Base-by-base conservation (phyloP, 2,329 filamentous ascomycete species). In the Aspergillus sp. region DNA sequence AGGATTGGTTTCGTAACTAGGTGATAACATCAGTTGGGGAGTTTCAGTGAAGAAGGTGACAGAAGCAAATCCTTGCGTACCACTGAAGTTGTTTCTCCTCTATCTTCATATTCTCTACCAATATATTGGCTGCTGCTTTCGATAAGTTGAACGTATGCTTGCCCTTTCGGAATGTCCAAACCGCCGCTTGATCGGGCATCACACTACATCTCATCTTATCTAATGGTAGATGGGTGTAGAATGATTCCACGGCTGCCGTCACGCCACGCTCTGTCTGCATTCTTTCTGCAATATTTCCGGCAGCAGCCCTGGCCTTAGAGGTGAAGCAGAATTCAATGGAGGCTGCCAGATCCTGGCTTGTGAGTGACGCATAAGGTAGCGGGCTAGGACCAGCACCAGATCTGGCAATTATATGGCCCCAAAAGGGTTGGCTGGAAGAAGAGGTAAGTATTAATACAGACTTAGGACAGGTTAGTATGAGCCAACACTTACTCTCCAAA, bases 371-470 rank as follows among this genome's bases (percentile, higher is more conserved):
- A 60, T 79, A 73, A 0, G 79, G 77, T 13, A 83, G 77, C 0
- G 81, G 81, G 5, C 68, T 63, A 2, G 81, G 78, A 0, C 82
- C 82, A 24, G 81, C 81, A 4, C 79, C 79, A 2, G 80, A 76
- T 51, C 70, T 68, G 7, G 79, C 77, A 2, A 84, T 74, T 78
- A 83, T 82, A 15, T 76, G 66, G 7, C 80, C 82, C 82, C 82
- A 84, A 64, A 84, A 83, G 1, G 77, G 79, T 62, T 84, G 82
- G 61, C 68, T 71, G 17, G 12, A 6, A 41, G 17, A 27, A 5
- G 17, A 5, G 1, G 30, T 52, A 19, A 52, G 50, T 9, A 30
- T 30, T 22, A 33, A 41, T 17, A 19, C 34, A 20, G 12, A 6
- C 19, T 17, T 13, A 17, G 5, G 8, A 27, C 30, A 44, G 44